phyloP scores from a whole-genome alignment of 2,329 filamentous ascomycete genomes.

The Phialophora verrucosa region DNA sequence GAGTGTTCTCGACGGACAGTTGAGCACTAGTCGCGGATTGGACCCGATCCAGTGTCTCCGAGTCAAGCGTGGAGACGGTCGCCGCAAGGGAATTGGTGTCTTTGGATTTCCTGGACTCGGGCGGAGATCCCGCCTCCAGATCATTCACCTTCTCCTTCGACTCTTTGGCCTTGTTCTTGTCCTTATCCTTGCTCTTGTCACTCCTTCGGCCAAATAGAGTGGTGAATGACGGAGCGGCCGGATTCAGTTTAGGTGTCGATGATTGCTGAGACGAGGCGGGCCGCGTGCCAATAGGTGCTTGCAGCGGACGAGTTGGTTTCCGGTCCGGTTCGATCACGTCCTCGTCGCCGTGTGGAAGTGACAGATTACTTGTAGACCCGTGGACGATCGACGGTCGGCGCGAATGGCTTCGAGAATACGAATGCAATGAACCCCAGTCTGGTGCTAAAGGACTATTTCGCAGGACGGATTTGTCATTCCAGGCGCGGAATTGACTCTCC shows the following conservation, averaged over 20 bases:
- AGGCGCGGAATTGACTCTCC: slow-evolving; percentile 77
- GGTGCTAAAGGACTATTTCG: slow-evolving; percentile 59
- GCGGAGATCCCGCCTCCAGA: slow-evolving; percentile 50
- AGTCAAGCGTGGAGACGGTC: slow-evolving; percentile 51
- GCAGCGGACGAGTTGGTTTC: slow-evolving; percentile 58
- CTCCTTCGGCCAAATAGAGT: slow-evolving; percentile 66
- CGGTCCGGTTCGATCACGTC: slow-evolving; percentile 44
- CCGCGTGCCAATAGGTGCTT: slow-evolving; percentile 78
- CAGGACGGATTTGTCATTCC: slow-evolving; percentile 63
- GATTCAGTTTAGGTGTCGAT: slow-evolving; percentile 73
- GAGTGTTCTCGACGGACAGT: slow-evolving; percentile 36
- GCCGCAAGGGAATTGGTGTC: slow-evolving; percentile 52
- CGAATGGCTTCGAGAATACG: slow-evolving; percentile 79
- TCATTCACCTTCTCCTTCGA: slow-evolving; percentile 39
- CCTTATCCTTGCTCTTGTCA: slow-evolving; percentile 51
- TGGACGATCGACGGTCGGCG: slow-evolving; percentile 79
- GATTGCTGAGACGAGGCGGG: slow-evolving; percentile 63
- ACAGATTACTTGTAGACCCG: slow-evolving; percentile 70
- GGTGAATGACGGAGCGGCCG: slow-evolving; percentile 86
- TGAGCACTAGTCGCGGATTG: slow-evolving; percentile 47
- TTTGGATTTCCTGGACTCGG: slow-evolving; percentile 52
- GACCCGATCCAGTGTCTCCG: slow-evolving; percentile 56
- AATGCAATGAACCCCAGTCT: slow-evolving; percentile 59
- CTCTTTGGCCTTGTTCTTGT: slow-evolving; percentile 44
- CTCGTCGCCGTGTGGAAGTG: slow-evolving; percentile 57